Percentiles rank a stretch among this genome's conserved stretches.
Evolutionary conservation across 176 grass and related monocot genomes (phyloP).

Genomic region (Musa itinerans): DNA sequence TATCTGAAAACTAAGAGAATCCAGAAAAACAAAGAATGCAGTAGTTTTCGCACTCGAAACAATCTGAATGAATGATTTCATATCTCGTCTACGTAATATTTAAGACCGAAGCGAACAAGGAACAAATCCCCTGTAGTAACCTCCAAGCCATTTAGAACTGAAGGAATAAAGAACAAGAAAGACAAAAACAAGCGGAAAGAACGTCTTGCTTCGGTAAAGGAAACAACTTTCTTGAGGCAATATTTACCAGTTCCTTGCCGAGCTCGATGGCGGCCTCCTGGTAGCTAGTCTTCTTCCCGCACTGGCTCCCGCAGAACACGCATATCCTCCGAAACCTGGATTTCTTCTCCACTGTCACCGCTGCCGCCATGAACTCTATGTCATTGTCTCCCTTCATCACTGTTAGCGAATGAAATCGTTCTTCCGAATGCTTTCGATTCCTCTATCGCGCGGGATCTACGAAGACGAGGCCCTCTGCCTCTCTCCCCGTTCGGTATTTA

Average conservation of each 20-base stretch:
- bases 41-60: neutral
- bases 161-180: too few relatives aligned
- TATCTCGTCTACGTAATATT: neutral
- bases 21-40: neutral
- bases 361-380: neutral
- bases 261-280: conserved; percentile 78
- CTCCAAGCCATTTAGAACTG: neutral
- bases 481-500: neutral
- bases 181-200: neutral
- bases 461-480: neutral
- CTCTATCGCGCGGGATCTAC: neutral
- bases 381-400: neutral
- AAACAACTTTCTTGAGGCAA: neutral
- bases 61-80: neutral
- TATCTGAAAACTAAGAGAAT: neutral
- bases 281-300: conserved; percentile 70
- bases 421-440: neutral
- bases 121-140: neutral
- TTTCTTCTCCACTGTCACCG: neutral
- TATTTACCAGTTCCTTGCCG: conserved; percentile 70
- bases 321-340: conserved; percentile 85
- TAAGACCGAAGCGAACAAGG: too few relatives aligned
- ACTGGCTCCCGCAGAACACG: conserved; percentile 90
- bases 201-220: conserved; percentile 5
- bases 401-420: too few relatives aligned